phyloP scores from a whole-genome alignment of 805 yeast genomes.

The Cyberlindnera mycetangii region DNA sequence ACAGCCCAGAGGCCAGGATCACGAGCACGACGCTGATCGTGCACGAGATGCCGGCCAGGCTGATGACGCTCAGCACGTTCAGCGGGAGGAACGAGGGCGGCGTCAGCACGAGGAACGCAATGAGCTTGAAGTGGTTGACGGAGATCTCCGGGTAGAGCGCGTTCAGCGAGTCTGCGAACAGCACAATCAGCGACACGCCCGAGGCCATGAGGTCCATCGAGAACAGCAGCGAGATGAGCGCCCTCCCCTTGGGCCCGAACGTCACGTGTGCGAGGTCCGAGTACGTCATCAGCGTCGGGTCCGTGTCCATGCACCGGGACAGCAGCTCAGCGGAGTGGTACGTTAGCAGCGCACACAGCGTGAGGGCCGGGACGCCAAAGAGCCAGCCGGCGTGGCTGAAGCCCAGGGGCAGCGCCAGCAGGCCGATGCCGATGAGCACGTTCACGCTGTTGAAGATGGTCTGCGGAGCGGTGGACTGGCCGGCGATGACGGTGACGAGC shows the following conservation, averaged over 20 bases:
- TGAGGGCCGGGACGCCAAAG: constrained; percentile 56
- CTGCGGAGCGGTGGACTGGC: constrained; percentile 79
- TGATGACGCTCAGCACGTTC: constrained; percentile 64
- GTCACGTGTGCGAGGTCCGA: constrained; percentile 89
- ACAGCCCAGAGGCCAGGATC: constrained; percentile 61
- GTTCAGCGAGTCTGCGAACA: constrained; percentile 82
- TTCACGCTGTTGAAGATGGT: constrained; percentile 76
- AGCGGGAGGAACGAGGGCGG: constrained; percentile 83
- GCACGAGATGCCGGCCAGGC: constrained; percentile 67
- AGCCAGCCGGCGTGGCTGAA: constrained; percentile 71
- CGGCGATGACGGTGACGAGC: constrained; percentile 67
- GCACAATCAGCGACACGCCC: constrained; percentile 75
- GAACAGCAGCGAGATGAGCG: constrained; percentile 68
- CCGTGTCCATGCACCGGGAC: constrained; percentile 75
- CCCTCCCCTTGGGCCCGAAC: constrained; percentile 73
- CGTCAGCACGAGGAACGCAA: constrained; percentile 68
- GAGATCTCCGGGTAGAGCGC: constrained; percentile 59
- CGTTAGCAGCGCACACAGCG: constrained; percentile 63
- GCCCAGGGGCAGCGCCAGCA: constrained; percentile 71
- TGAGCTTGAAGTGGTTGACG: constrained; percentile 54
- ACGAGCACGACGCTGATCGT: constrained; percentile 62
- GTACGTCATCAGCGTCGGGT: constrained; percentile 76
- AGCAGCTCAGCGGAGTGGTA: constrained; percentile 74
- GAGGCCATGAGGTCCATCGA: constrained; percentile 77
- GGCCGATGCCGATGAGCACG: constrained; percentile 72